A percentile compares a stretch with the other conserved stretches of the same genome.
Evolutionary conservation across 1,139 yeast species (phyloP).

Genomic region (Sporopachydermia cereana): DNA sequence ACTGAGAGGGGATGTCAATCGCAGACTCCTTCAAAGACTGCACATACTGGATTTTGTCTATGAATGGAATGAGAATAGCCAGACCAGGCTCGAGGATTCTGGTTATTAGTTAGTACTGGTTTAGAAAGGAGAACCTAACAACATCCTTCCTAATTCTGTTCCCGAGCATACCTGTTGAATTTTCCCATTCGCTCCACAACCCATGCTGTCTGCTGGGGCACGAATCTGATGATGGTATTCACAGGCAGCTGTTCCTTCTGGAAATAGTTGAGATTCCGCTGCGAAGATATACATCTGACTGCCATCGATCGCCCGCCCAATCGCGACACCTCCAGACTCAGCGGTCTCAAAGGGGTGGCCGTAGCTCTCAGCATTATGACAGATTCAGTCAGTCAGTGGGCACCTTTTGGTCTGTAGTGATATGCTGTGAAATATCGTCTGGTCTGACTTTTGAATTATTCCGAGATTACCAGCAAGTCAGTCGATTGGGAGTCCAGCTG

Average conservation of each 20-base stretch:
- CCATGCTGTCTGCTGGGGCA: constrained; percentile 89
- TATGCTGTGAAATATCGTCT: too few relatives aligned
- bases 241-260: constrained; percentile 59
- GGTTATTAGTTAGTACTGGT: not conserved
- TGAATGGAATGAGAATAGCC: constrained; percentile 57
- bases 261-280: constrained; percentile 38
- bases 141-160: not conserved
- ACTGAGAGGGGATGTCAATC: constrained; percentile 72
- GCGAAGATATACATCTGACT: not conserved
- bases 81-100: constrained; percentile 65
- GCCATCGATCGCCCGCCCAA: not conserved
- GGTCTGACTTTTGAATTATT: too few relatives aligned
- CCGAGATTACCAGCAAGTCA: too few relatives aligned
- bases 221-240: constrained; percentile 65
- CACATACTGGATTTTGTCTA: constrained; percentile 71
- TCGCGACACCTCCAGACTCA: not conserved
- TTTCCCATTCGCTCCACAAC: constrained; percentile 88
- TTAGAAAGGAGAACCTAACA: not conserved
- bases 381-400: too few relatives aligned
- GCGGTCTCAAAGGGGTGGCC: not conserved
- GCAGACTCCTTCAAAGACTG: constrained; percentile 77
- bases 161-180: constrained; percentile 35
- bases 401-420: too few relatives aligned
- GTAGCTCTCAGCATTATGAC: not conserved
- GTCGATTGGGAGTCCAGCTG: too few relatives aligned